Evolutionary conservation across 2,329 filamentous ascomycete species (phyloP).

Genomic region (Colletotrichum sp.): DNA sequence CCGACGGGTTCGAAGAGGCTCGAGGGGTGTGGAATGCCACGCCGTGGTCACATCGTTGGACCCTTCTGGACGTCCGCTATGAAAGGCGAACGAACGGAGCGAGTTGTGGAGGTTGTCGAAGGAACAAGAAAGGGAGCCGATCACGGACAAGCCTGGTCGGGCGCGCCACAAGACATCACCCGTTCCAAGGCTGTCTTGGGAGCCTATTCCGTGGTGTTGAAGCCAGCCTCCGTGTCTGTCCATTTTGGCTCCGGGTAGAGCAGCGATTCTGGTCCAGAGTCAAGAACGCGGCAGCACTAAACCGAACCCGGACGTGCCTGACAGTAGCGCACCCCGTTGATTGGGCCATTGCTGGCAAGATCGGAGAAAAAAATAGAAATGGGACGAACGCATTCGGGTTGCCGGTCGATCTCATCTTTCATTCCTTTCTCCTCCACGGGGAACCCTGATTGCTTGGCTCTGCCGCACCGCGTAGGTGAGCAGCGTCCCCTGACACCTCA

Average conservation of each 20-base stretch:
- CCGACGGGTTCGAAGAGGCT: constrained; percentile 8
- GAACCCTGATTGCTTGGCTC: not conserved
- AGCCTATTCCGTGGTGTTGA: not conserved
- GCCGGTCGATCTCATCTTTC: not conserved
- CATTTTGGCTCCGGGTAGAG: not conserved
- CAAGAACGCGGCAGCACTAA: not conserved
- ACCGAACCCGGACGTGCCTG: not conserved
- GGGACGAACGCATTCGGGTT: not conserved
- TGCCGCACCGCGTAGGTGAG: constrained; percentile 8
- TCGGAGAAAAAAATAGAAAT: not conserved
- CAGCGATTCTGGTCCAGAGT: not conserved
- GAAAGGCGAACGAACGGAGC: not conserved
- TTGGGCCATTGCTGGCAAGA: not conserved
- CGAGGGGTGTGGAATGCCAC: constrained; percentile 4
- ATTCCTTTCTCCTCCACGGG: not conserved
- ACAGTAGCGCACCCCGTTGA: not conserved
- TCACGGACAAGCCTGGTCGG: not conserved
- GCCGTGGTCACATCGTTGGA: not conserved
- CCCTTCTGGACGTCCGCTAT: not conserved
- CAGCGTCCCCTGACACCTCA: constrained; percentile 6
- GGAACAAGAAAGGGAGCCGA: not conserved
- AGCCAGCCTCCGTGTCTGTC: not conserved
- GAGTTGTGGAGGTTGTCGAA: not conserved
- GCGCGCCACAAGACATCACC: not conserved
- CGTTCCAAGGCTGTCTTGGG: not conserved